Percentiles rank a stretch among this genome's conserved stretches.
These are phyloP conservation scores for Xylariaceae sp. DNA, from an alignment of 2,329 filamentous ascomycete genomes.

Conservation along the genomic window DNA sequence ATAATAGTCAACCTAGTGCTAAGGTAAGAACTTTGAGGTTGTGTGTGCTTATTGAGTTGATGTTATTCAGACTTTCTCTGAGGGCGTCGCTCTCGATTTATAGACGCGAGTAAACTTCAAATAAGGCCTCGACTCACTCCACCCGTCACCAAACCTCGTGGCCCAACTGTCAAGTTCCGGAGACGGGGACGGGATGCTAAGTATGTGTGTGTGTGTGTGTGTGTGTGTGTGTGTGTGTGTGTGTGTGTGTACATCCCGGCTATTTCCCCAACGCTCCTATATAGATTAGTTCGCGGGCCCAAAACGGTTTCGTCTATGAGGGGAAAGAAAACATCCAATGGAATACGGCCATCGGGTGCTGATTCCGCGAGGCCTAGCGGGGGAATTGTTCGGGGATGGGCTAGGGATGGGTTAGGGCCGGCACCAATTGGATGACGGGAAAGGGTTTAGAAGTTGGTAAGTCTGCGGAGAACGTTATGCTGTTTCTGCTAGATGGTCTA, in stretches of 20 bases:
- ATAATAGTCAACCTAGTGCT: neutral
- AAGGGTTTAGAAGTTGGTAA: neutral
- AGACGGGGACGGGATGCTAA: constrained; percentile 1
- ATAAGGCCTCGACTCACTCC: neutral
- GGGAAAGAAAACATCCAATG: neutral
- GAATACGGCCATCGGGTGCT: neutral
- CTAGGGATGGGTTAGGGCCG: neutral
- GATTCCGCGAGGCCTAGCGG: neutral
- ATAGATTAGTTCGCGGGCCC: neutral
- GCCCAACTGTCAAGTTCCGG: constrained; percentile 1
- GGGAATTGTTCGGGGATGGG: constrained; percentile 9
- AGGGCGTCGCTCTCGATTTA: neutral
- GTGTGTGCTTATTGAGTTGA: neutral
- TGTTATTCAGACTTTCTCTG: neutral
- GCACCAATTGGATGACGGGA: constrained; percentile 12
- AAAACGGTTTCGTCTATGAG: neutral
- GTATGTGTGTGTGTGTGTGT: no score
- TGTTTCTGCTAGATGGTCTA: neutral
- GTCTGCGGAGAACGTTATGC: constrained; percentile 21
- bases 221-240: no score
- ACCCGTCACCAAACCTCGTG: neutral
- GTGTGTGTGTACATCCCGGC: neutral
- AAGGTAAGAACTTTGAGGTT: neutral
- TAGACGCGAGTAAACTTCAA: neutral
- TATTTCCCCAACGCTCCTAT: neutral